Percentiles rank a stretch among this genome's conserved stretches.
phyloP scores from a whole-genome alignment of 768 basidiomycete genomes.

The Mycena sanguinolenta region DNA sequence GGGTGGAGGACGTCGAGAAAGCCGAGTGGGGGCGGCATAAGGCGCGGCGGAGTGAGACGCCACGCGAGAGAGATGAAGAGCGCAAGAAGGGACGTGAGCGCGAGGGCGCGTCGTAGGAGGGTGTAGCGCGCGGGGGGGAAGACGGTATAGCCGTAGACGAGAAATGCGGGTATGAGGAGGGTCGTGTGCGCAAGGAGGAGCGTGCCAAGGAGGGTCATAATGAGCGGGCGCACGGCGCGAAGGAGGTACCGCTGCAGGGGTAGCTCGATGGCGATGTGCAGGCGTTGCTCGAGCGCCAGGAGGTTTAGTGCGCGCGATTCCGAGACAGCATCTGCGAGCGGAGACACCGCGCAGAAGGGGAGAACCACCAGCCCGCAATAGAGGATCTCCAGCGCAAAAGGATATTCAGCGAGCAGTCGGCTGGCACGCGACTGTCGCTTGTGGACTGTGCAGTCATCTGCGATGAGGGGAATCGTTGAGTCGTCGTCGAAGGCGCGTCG shows the following conservation, averaged over 20 bases:
- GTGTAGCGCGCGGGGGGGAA: slow-evolving; percentile 18
- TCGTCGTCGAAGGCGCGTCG: neutral
- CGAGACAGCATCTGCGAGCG: neutral
- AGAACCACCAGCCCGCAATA: slow-evolving; percentile 21
- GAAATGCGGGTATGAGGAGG: slow-evolving; percentile 17
- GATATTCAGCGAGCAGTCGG: slow-evolving; percentile 19
- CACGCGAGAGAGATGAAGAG: neutral
- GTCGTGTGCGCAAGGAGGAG: slow-evolving; percentile 9
- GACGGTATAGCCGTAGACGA: slow-evolving; percentile 21
- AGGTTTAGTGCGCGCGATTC: slow-evolving; percentile 12
- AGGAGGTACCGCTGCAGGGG: slow-evolving; percentile 22
- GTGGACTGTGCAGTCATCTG: slow-evolving; percentile 1
- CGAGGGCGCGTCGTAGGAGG: slow-evolving; percentile 15
- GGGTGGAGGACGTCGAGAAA: slow-evolving; percentile 23
- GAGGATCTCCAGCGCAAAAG: slow-evolving; percentile 22
- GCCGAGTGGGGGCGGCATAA: slow-evolving; percentile 11
- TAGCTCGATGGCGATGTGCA: slow-evolving; percentile 23
- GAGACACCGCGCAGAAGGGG: no score
- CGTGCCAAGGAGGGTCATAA: slow-evolving; percentile 7
- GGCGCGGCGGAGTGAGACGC: slow-evolving; percentile 14
- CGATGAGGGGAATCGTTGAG: neutral
- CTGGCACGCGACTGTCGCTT: neutral
- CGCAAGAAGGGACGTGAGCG: slow-evolving; percentile 12
- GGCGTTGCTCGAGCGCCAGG: slow-evolving; percentile 8
- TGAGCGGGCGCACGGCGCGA: neutral